A percentile compares a stretch with the other conserved stretches of the same genome.
These are phyloP conservation scores for Chlamydomonas incerta DNA, from an alignment of 139 green algal species.

Conservation along the genomic window DNA sequence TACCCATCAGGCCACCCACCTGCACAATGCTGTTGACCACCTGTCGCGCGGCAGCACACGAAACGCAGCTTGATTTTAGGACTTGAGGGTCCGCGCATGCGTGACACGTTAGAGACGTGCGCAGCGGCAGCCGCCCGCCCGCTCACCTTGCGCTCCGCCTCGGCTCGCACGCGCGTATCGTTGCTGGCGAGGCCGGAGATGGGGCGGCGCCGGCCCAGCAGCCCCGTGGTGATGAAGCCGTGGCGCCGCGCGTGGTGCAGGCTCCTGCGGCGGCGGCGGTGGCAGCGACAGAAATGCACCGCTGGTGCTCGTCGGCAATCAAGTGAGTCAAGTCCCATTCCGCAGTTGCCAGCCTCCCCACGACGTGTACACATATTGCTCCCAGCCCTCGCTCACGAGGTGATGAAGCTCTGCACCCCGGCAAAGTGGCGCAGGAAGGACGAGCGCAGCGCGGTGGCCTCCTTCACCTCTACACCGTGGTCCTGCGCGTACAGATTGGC, in stretches of 20 bases:
- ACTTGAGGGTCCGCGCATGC: not conserved
- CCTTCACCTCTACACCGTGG: conserved; percentile 28
- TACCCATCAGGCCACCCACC: conserved; percentile 9
- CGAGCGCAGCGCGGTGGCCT: conserved; percentile 50
- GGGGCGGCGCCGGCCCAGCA: conserved; percentile 56
- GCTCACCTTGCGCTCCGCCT: conserved; percentile 38
- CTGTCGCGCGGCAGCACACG: not conserved
- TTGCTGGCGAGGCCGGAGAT: conserved; percentile 51
- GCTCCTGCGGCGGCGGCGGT: not conserved
- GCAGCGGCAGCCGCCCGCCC: not conserved
- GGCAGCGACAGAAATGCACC: not conserved
- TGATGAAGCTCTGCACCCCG: conserved; percentile 61
- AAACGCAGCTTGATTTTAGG: not conserved
- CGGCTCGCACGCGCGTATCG: conserved; percentile 6
- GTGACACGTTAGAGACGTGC: too few relatives aligned
- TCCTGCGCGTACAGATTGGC: not conserved
- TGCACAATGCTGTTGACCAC: conserved; percentile 70
- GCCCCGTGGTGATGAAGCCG: conserved; percentile 56
- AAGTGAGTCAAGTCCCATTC: not conserved
- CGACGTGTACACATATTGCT: too few relatives aligned
- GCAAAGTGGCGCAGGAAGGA: conserved; percentile 66
- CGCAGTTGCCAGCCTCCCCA: not conserved
- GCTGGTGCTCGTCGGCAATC: too few relatives aligned
- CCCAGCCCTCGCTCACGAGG: not conserved
- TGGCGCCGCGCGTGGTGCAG: conserved; percentile 24